phyloP scores from a whole-genome alignment of 1,139 yeast species.

The Yamadazyma kanchanaburiensis region DNA sequence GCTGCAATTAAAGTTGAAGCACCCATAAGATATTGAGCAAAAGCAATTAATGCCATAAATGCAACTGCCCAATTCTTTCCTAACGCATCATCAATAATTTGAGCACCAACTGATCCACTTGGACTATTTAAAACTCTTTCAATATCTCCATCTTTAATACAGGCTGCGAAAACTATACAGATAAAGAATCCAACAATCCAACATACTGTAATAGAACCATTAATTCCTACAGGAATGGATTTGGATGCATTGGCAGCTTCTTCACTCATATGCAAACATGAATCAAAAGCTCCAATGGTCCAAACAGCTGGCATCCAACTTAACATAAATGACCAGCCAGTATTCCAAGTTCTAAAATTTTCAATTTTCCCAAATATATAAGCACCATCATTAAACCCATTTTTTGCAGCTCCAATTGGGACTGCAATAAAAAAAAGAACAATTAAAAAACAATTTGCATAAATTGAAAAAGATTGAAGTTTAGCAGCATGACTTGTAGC shows the following conservation, averaged over 20 bases:
- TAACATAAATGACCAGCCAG: conserved; percentile 64
- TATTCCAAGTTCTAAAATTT: conserved; percentile 56
- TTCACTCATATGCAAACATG: conserved; percentile 71
- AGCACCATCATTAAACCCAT: conserved; percentile 35
- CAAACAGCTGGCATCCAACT: conserved; percentile 66
- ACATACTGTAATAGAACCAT: conserved; percentile 50
- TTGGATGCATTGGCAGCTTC: conserved; percentile 64
- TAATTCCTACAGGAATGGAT: conserved; percentile 63
- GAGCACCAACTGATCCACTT: conserved; percentile 61
- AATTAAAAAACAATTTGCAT: conserved; percentile 52
- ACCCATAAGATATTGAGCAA: conserved; percentile 68
- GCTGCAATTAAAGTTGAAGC: conserved; percentile 31
- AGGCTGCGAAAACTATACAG: conserved; percentile 51
- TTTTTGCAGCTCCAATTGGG: conserved; percentile 47
- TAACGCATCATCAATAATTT: conserved; percentile 58
- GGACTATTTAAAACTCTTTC: conserved; percentile 37
- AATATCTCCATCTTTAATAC: conserved; percentile 51
- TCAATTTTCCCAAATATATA: conserved; percentile 55
- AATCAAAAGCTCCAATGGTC: conserved; percentile 69
- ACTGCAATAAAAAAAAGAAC: conserved; percentile 62
- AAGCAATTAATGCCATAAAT: conserved; percentile 56
- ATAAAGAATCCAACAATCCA: conserved; percentile 61
- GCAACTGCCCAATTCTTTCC: conserved; percentile 72
- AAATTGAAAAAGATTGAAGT: conserved; percentile 58
- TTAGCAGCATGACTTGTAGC: conserved; percentile 47